phyloP scores from a whole-genome alignment of 345 rosid genomes.

The Melastoma malabathricum region DNA sequence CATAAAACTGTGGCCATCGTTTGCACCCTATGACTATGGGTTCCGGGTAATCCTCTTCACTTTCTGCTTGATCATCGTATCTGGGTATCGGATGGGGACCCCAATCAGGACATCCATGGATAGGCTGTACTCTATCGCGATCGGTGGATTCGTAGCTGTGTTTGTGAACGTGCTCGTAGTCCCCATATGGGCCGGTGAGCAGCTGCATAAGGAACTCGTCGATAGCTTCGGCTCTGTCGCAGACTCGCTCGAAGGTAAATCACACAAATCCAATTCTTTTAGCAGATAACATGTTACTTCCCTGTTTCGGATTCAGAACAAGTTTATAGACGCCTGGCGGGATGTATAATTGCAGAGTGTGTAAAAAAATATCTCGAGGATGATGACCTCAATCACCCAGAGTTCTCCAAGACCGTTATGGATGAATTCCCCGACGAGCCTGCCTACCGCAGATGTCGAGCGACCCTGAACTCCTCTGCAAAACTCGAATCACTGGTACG shows the following conservation, averaged over 20 bases:
- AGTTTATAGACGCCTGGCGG: too few relatives aligned
- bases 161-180: constrained; percentile 45
- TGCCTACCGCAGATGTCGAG: constrained; percentile 34
- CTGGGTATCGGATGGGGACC: constrained; percentile 51
- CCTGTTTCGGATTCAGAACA: too few relatives aligned
- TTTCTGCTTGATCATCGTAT: constrained; percentile 47
- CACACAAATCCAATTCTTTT: neutral
- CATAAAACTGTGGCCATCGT: constrained; percentile 54
- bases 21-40: constrained; percentile 53
- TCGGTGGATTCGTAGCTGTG: constrained; percentile 53
- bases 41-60: constrained; percentile 53
- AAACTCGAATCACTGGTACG: constrained; percentile 44
- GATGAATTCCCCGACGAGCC: constrained; percentile 63
- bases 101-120: constrained; percentile 51
- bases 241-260: constrained; percentile 50
- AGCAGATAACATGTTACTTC: too few relatives aligned
- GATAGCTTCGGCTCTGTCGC: constrained; percentile 34
- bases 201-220: constrained; percentile 40
- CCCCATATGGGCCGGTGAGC: constrained; percentile 60
- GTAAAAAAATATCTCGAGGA: constrained; percentile 53
- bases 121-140: constrained; percentile 48
- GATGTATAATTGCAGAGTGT: constrained; percentile 25
- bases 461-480: constrained; percentile 33
- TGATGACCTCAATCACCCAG: constrained; percentile 30
- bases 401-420: constrained; percentile 38